A percentile compares a stretch with the other conserved stretches of the same genome.
Conservation (phyloP, 78 protist genomes). For the Neovahlkampfia damariscottae region DNA sequence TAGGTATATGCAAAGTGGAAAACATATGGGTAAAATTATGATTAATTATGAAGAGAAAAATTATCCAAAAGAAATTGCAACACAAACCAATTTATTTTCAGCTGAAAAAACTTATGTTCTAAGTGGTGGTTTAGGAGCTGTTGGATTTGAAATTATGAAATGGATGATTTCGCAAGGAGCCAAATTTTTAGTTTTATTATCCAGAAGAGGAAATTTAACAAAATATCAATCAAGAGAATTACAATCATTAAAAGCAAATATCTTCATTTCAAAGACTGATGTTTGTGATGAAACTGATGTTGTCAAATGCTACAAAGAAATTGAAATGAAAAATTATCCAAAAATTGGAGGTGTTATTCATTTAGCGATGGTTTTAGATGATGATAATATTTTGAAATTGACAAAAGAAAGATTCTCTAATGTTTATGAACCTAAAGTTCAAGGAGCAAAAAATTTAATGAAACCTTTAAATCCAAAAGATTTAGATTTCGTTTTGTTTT, state of each 20-base stretch:
- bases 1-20: background rate
- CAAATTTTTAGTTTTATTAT: background rate
- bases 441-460: background rate
- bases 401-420: background rate
- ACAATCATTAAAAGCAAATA: background rate
- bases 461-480: too few species aligned
- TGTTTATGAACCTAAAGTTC: background rate
- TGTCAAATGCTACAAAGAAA: background rate
- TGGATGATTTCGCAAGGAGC: background rate
- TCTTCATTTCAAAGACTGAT: background rate
- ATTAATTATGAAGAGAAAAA: too few species aligned
- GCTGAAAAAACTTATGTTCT: slow-evolving; percentile 5
- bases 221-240: background rate
- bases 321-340: background rate
- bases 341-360: slow-evolving; percentile 1
- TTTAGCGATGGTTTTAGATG: slow-evolving; percentile 10
- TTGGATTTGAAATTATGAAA: background rate
- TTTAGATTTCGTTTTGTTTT: too few species aligned
- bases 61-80: too few species aligned
- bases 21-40: slow-evolving; percentile 14
- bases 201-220: slow-evolving; percentile 4
- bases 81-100: too few species aligned
- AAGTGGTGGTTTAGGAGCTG: slow-evolving; percentile 5
- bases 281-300: background rate
- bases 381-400: background rate